Conservation (phyloP, 2,329 filamentous ascomycete genomes). For the Aspergillus sergii region DNA sequence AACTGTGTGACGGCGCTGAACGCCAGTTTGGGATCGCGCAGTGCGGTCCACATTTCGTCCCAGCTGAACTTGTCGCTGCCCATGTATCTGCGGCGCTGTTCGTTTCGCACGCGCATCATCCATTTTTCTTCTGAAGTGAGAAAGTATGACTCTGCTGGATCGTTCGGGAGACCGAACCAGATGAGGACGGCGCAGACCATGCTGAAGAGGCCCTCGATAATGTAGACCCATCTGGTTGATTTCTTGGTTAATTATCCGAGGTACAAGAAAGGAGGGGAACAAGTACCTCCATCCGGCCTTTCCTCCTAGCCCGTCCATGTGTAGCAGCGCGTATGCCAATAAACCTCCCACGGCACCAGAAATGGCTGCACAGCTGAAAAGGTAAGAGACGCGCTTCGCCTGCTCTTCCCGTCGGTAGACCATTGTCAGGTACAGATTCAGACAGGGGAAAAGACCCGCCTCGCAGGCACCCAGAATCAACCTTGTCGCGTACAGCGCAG, state of each 20-base stretch:
- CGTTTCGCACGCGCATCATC: slow-evolving; percentile 54
- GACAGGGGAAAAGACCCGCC: slow-evolving; percentile 43
- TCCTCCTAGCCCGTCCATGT: slow-evolving; percentile 51
- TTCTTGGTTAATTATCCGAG: background rate
- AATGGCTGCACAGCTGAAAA: slow-evolving; percentile 44
- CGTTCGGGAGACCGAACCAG: slow-evolving; percentile 53
- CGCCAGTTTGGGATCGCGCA: slow-evolving; percentile 56
- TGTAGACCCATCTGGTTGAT: slow-evolving; percentile 46
- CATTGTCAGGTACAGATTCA: slow-evolving; percentile 46
- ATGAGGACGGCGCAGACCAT: slow-evolving; percentile 47
- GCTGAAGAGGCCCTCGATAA: slow-evolving; percentile 54
- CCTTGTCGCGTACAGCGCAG: slow-evolving; percentile 44
- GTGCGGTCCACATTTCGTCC: slow-evolving; percentile 52
- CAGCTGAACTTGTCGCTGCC: slow-evolving; percentile 54
- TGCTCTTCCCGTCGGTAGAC: slow-evolving; percentile 45
- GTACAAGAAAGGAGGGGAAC: slow-evolving; percentile 10
- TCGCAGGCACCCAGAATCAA: slow-evolving; percentile 43
- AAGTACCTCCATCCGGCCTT: slow-evolving; percentile 50
- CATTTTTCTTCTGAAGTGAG: slow-evolving; percentile 51
- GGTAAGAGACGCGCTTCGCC: slow-evolving; percentile 44
- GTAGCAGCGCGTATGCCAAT: slow-evolving; percentile 40
- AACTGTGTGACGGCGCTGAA: slow-evolving; percentile 55
- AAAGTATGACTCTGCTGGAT: slow-evolving; percentile 53
- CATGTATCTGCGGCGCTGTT: slow-evolving; percentile 52
- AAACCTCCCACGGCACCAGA: slow-evolving; percentile 45